These are phyloP conservation scores for Hirsutella thompsonii DNA, from an alignment of 2,329 filamentous ascomycete genomes.

Conservation along the genomic window DNA sequence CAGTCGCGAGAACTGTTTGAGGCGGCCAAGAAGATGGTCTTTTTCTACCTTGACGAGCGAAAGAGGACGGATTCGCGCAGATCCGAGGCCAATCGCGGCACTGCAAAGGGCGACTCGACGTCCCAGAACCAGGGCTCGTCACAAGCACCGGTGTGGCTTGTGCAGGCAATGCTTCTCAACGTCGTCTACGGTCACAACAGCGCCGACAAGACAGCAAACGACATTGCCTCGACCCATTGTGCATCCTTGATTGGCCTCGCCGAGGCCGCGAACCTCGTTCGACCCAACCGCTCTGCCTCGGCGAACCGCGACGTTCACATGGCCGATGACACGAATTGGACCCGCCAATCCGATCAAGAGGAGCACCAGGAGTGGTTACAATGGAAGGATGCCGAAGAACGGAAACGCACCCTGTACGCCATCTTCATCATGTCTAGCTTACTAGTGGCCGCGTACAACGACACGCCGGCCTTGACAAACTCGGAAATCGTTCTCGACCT, in stretches of 20 bases:
- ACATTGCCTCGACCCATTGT: constrained; percentile 87
- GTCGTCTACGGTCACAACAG: constrained; percentile 94
- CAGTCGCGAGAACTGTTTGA: constrained; percentile 81
- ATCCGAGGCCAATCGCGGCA: constrained; percentile 43
- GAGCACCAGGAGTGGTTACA: constrained; percentile 58
- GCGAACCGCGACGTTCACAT: constrained; percentile 44
- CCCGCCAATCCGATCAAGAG: constrained; percentile 30
- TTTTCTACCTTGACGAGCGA: constrained; percentile 81
- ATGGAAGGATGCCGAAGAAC: constrained; percentile 82
- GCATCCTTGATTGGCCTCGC: constrained; percentile 84
- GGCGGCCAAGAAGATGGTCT: constrained; percentile 89
- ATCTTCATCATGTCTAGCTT: constrained; percentile 89
- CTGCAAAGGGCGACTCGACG: constrained; percentile 30
- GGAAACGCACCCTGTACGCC: constrained; percentile 82
- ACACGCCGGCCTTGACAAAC: constrained; percentile 80
- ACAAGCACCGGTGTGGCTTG: constrained; percentile 82
- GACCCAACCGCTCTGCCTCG: constrained; percentile 27
- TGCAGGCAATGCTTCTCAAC: constrained; percentile 93
- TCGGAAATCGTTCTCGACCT: constrained; percentile 84
- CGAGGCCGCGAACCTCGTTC: constrained; percentile 65
- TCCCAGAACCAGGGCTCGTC: constrained; percentile 44
- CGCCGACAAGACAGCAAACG: constrained; percentile 77
- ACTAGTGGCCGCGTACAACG: constrained; percentile 84
- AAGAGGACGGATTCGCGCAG: constrained; percentile 70
- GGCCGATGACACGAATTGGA: constrained; percentile 38